Evolutionary conservation across 179 eudicot genomes (phyloP), one percentile per base, ranked within the genome.

Genomic region (Beta macrorhiza): DNA sequence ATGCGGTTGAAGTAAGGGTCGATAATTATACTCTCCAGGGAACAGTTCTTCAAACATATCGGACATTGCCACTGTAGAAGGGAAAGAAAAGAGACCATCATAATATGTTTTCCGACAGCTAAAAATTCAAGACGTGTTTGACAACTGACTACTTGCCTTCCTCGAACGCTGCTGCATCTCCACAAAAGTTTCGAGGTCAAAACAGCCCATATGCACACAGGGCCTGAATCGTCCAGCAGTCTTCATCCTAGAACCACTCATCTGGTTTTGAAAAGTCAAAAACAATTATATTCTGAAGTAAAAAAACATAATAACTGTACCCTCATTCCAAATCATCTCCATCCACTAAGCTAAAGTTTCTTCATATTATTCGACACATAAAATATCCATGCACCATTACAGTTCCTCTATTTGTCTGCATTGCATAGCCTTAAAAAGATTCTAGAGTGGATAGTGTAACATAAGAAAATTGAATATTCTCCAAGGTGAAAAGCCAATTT

Each of bases 201-300:
- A 95, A 86, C 99, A 95, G 61, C 97, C 97, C 98, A 95, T 92
- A 83, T 95, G 99, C 12, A 79, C 90, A 86, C 99, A 95, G 20
- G 93, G 96, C 85, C 85, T 95, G 84, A 95, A 95, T 83, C 98
- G 90, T 79, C 97, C 98, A 78, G 99, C 98, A 82, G 84, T 83
- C 88, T 90, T 93, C 88, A 95, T 95, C 86, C 99, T 91, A 70
- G 92, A 92, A 78, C 99, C 99, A 90, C 98, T 92, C 99, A 95
- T 91, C 99, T 95, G 90, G 25, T 76, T 37, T 65, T 72, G 72
- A 74, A 75, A 16, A 78, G 53, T 72, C 63, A 65, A 64, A 63
- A 13, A 11, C 5, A 59, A 59, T 22, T 45, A 73, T 8, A 37
- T 42, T 7, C 55, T 65, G 44, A 68, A 44, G 62, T 16, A 51